Base-by-base conservation (phyloP, 805 yeast genomes). In the Trichomonascus vanleenenianus region DNA sequence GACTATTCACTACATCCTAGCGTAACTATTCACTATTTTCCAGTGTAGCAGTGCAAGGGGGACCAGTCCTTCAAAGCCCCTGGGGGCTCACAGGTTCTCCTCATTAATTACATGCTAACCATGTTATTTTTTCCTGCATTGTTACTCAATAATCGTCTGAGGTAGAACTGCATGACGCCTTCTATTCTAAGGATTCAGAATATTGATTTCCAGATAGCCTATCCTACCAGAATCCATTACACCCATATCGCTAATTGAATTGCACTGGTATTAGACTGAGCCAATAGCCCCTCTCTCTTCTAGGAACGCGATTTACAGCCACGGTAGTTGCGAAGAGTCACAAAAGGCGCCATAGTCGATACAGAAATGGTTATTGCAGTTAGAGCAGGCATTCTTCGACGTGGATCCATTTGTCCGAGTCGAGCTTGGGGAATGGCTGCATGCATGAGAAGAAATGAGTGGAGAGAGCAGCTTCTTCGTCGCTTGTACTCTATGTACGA, bases 321-420 rank as follows among this genome's bases (percentile, higher is more conserved):
- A 0, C 96, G 95, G 62, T 97, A 89, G 60, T 85, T 87, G 61
- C 93, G 97, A 30, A 91, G 68, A 1, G 76, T 74, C 53, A 38
- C 89, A 79, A 59, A 86, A 91, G 0, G 89, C 84, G 62, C 91
- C 97, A 63, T 98, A 91, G 56, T 93, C 97, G 16, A 91, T 81
- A 66, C 98, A 91, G 61, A 86, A 93, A 46, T 81, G 84, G 25
- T 77, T 67, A 1, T 57, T 48, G 61, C 98, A 91, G 39, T 78
- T 77, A 2, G 70, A 68, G 60, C 97, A 91, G 49, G 73, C 65
- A 59, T 82, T 86, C 39, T 94, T 64, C n/a, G 51, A 49, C 16
- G 54, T 44, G 2, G 46, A 33, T 18, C 19, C 42, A 20, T 43
- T 41, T 18, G 36, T 32, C n/a, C 31, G 18, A 31, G 30, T 22